A percentile compares a stretch with the other conserved stretches of the same genome.
These are phyloP conservation scores for Chaetomium sp. DNA, from an alignment of 2,329 filamentous ascomycete species.

Conservation along the genomic window DNA sequence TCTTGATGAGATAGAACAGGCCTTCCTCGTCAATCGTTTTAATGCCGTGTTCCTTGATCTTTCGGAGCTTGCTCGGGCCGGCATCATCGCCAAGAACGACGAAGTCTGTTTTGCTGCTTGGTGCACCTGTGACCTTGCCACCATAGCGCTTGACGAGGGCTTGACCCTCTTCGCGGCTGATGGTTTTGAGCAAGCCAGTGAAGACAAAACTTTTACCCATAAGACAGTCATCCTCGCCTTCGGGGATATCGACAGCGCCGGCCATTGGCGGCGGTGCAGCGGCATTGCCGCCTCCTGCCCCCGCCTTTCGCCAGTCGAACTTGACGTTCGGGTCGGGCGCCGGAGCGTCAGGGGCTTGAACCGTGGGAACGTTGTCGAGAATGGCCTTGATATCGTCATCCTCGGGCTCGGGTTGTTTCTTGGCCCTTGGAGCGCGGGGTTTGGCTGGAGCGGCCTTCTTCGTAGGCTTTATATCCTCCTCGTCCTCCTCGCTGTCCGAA, in stretches of 20 bases:
- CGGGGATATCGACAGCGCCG: conserved; percentile 71
- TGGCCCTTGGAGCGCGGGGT: conserved; percentile 59
- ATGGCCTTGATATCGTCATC: conserved; percentile 78
- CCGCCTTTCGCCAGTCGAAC: conserved; percentile 74
- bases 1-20: conserved; percentile 80
- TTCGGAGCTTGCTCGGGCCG: conserved; percentile 87
- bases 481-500: conserved; percentile 55
- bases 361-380: conserved; percentile 80
- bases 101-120: conserved; percentile 91
- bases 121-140: conserved; percentile 81
- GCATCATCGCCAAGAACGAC: conserved; percentile 90
- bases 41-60: conserved; percentile 76
- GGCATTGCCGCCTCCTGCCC: conserved; percentile 59
- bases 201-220: conserved; percentile 92
- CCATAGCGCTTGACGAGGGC: conserved; percentile 90
- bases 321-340: conserved; percentile 69
- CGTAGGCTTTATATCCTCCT: conserved; percentile 53
- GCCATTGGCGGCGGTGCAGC: conserved; percentile 66
- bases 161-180: conserved; percentile 83
- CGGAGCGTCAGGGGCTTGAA: conserved; percentile 82
- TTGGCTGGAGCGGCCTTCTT: conserved; percentile 66
- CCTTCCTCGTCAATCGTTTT: conserved; percentile 96
- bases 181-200: conserved; percentile 78
- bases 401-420: conserved; percentile 68
- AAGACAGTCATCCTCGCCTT: conserved; percentile 85